Percentiles rank a stretch among this genome's conserved stretches.
Conservation (phyloP, 2,329 filamentous ascomycete genomes). For the Fusarium poae region DNA sequence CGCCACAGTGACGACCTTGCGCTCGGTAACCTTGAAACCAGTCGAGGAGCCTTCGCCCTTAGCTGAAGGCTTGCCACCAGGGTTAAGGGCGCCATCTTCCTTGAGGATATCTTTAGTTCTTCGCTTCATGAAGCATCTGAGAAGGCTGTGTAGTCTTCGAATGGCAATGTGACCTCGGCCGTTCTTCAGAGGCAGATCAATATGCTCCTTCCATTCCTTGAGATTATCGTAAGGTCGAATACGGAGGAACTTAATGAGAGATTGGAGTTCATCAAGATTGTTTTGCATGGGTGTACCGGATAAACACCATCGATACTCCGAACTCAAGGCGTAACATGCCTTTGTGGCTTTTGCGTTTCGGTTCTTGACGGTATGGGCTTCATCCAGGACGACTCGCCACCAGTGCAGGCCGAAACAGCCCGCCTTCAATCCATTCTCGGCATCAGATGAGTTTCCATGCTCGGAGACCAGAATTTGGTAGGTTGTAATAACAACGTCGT, state of each 20-base stretch:
- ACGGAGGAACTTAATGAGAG: slow-evolving; percentile 89
- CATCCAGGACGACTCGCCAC: slow-evolving; percentile 95
- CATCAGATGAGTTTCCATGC: slow-evolving; percentile 76
- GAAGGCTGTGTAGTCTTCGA: slow-evolving; percentile 82
- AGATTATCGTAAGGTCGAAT: slow-evolving; percentile 93
- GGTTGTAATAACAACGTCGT: slow-evolving; percentile 96
- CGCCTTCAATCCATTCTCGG: slow-evolving; percentile 72
- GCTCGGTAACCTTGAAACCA: slow-evolving; percentile 90
- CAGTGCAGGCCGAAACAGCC: slow-evolving; percentile 93
- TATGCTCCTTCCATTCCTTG: slow-evolving; percentile 89
- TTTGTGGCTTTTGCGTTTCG: slow-evolving; percentile 95
- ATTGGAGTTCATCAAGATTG: slow-evolving; percentile 95
- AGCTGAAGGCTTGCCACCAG: slow-evolving; percentile 73
- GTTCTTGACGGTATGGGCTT: slow-evolving; percentile 99
- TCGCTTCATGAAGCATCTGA: slow-evolving; percentile 98
- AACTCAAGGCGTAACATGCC: slow-evolving; percentile 85
- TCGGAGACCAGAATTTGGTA: slow-evolving; percentile 97
- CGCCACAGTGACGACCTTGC: slow-evolving; percentile 85
- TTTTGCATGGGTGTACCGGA: slow-evolving; percentile 99
- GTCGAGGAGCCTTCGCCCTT: slow-evolving; percentile 67
- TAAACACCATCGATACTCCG: slow-evolving; percentile 94
- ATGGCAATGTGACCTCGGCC: slow-evolving; percentile 92
- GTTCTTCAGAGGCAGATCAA: slow-evolving; percentile 89
- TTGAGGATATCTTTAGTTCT: slow-evolving; percentile 97
- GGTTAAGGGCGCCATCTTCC: slow-evolving; percentile 82